Base-by-base conservation (phyloP, 1,284 basidiomycete genomes). In the Sporisorium reilianum region DNA sequence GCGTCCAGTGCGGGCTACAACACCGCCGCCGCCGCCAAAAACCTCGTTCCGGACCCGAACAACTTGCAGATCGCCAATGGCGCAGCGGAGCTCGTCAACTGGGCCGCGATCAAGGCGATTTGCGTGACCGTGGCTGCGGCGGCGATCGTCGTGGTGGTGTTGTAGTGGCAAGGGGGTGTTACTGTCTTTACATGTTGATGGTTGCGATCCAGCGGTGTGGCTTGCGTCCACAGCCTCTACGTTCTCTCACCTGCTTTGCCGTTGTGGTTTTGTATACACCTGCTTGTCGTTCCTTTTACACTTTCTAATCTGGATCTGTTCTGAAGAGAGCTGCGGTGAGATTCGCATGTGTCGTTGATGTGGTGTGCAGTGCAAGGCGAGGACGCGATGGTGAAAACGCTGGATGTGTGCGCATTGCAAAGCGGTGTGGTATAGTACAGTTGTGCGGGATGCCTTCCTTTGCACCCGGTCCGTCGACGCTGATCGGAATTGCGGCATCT, bases 11-110 rank as follows among this genome's bases (percentile, higher is more conserved):
- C 40, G 2, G 18, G n/a, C 6, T 48, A 50, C 63, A 66, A 65
- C 45, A 69, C 72, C 2, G 72, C 72, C 0, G 14, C 42, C 2
- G 53, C 66, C 12, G 66, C 63, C 9, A 62, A 56, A 32, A 45
- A 51, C 34, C 54, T 75, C 6, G 60, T 52, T 3, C 72, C 72
- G 1, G 32, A 69, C 48, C 66, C 72, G 23, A 65, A 49, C 41
- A 55, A 66, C 25, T 45, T 75, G 2, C 72, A 75, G 34, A 56
- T 75, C 54, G 66, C 63, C 10, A 68, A 61, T 46, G 20, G 10
- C 20, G 63, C 44, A 1, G 18, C 25, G 11, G 61, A 61, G 1
- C 10, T 16, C 18, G 23, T 61, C 40, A 68, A 63, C 40, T 44
- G n/a, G 6, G 69, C 53, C 4, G 71, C 65, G 7, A 38, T 44